Evolutionary conservation across 805 yeast genomes (phyloP).

Genomic region (Spathaspora boniae): DNA sequence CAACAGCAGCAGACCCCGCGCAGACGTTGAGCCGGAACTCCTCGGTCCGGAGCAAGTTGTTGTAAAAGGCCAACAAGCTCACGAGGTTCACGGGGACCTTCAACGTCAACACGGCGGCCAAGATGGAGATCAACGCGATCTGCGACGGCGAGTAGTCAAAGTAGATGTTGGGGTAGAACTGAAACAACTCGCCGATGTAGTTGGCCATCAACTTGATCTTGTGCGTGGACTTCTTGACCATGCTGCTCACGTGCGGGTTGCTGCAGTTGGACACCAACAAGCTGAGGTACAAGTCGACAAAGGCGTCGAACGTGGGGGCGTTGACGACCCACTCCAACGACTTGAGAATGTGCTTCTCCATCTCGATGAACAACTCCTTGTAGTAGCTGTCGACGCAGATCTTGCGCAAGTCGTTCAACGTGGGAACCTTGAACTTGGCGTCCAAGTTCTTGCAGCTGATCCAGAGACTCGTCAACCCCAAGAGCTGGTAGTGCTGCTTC

Average conservation of each 20-base stretch:
- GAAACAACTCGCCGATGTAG: slow-evolving; percentile 63
- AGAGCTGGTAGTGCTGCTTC: slow-evolving; percentile 43
- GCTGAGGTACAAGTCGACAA: slow-evolving; percentile 55
- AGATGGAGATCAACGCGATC: slow-evolving; percentile 44
- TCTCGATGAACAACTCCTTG: slow-evolving; percentile 54
- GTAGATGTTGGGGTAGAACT: slow-evolving; percentile 57
- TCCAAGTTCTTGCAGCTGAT: slow-evolving; percentile 47
- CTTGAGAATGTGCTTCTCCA: slow-evolving; percentile 66
- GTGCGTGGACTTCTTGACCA: slow-evolving; percentile 26
- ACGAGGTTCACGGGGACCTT: slow-evolving; percentile 27
- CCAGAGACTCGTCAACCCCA: slow-evolving; percentile 44
- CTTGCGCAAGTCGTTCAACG: slow-evolving; percentile 47
- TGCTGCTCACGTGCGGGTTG: slow-evolving; percentile 26
- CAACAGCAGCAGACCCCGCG: slow-evolving; percentile 16
- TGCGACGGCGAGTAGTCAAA: slow-evolving; percentile 54
- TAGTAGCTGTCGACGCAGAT: slow-evolving; percentile 59
- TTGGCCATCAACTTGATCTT: slow-evolving; percentile 55
- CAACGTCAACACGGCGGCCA: slow-evolving; percentile 26
- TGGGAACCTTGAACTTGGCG: slow-evolving; percentile 56
- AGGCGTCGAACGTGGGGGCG: slow-evolving; percentile 59
- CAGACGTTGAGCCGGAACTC: slow-evolving; percentile 23
- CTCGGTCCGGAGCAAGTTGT: slow-evolving; percentile 14
- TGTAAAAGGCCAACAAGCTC: slow-evolving; percentile 18
- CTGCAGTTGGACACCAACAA: slow-evolving; percentile 28
- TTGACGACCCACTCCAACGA: slow-evolving; percentile 63